Percentiles rank a stretch among this genome's conserved stretches.
These are phyloP conservation scores for Didymella glomerata DNA, from an alignment of 2,329 filamentous ascomycete species.

Conservation along the genomic window DNA sequence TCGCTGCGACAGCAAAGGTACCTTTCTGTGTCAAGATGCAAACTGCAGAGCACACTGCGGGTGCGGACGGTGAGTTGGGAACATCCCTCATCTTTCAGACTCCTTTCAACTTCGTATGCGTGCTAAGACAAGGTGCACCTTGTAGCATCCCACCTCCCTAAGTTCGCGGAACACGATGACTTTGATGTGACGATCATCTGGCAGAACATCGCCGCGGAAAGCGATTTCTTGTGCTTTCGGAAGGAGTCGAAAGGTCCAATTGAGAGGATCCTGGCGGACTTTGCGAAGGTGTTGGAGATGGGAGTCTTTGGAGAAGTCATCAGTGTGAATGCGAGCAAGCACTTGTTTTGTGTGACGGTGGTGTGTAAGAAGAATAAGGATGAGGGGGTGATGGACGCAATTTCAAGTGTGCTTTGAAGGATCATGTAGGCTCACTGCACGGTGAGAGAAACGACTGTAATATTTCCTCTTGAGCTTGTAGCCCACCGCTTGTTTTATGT, in stretches of 20 bases:
- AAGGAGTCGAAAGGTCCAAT: neutral
- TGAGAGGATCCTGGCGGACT: neutral
- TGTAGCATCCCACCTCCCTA: neutral
- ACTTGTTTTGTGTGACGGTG: neutral
- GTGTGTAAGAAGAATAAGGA: neutral
- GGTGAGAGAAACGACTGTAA: no score
- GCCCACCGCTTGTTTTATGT: no score
- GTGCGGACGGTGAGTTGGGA: neutral
- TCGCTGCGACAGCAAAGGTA: neutral
- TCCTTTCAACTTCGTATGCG: no score
- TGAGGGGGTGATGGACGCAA: neutral
- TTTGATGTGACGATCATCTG: neutral
- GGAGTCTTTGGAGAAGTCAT: neutral
- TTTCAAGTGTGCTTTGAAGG: neutral
- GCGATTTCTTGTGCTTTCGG: neutral
- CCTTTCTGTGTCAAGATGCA: neutral
- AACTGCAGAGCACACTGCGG: neutral
- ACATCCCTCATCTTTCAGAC: neutral
- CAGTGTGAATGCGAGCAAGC: neutral
- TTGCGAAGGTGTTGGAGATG: neutral
- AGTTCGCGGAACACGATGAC: neutral
- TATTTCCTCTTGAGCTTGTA: no score
- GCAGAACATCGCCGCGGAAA: neutral
- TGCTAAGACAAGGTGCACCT: no score
- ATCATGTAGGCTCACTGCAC: no score